phyloP scores from a whole-genome alignment of 345 rosid species.

The Hirschfeldia incana region DNA sequence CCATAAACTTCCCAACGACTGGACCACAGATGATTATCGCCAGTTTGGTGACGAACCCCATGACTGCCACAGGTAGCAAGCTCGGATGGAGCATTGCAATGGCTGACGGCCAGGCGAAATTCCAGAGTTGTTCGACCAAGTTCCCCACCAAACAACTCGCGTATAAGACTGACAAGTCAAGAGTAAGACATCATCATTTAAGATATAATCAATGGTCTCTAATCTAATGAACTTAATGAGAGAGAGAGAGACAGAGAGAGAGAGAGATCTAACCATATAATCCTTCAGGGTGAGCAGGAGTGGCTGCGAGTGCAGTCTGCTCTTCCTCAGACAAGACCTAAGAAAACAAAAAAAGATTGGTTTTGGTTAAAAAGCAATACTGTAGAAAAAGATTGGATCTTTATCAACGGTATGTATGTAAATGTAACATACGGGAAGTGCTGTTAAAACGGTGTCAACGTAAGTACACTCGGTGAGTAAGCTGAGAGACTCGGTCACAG shows the following conservation, averaged over 20 bases:
- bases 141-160: slow-evolving; percentile 79
- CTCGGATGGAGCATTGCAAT: slow-evolving; percentile 91
- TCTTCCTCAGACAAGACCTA: slow-evolving; percentile 89
- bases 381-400: background rate
- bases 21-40: slow-evolving; percentile 81
- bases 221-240: too few species aligned
- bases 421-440: slow-evolving; percentile 60
- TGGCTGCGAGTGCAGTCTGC: slow-evolving; percentile 87
- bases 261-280: slow-evolving; percentile 59
- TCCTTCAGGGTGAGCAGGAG: slow-evolving; percentile 90
- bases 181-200: too few species aligned
- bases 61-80: slow-evolving; percentile 91
- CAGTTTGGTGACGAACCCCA: slow-evolving; percentile 84
- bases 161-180: slow-evolving; percentile 44
- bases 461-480: slow-evolving; percentile 61
- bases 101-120: slow-evolving; percentile 95
- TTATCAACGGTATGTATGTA: background rate
- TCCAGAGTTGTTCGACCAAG: slow-evolving; percentile 92
- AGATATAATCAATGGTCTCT: too few species aligned
- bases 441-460: slow-evolving; percentile 68
- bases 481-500: slow-evolving; percentile 60
- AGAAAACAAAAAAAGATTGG: slow-evolving; percentile 11
- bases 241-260: background rate
- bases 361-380: too few species aligned
- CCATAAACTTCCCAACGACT: slow-evolving; percentile 86